Percentiles rank a stretch among this genome's conserved stretches.
These are phyloP conservation scores for Hypoxylon sp. DNA, from an alignment of 2,329 filamentous ascomycete genomes.

Conservation along the genomic window DNA sequence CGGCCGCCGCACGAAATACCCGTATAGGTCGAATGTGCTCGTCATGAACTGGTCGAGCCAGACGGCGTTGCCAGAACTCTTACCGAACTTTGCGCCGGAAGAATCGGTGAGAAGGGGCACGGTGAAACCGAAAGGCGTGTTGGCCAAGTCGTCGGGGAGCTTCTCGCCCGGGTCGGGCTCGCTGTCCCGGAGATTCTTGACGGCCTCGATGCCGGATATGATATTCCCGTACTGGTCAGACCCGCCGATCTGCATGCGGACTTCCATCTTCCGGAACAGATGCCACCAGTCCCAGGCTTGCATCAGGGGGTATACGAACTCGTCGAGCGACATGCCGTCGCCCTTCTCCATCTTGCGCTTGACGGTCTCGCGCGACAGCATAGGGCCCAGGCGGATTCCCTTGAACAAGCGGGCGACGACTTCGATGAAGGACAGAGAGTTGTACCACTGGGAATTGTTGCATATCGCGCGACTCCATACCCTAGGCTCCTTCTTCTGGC, in stretches of 20 bases:
- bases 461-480: conserved; percentile 72
- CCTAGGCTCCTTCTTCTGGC: conserved; percentile 65
- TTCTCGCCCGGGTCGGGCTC: conserved; percentile 56
- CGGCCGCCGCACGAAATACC: conserved; percentile 84
- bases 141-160: conserved; percentile 53
- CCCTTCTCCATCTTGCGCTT: conserved; percentile 84
- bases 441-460: conserved; percentile 89
- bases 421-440: conserved; percentile 74
- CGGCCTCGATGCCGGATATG: conserved; percentile 82
- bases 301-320: conserved; percentile 91
- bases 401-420: conserved; percentile 77
- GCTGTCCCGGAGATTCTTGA: conserved; percentile 74
- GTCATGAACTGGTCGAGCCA: conserved; percentile 90
- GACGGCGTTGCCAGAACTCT: conserved; percentile 90
- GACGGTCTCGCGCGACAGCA: conserved; percentile 89
- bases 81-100: conserved; percentile 90
- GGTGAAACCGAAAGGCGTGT: conserved; percentile 83
- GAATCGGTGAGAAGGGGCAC: conserved; percentile 88
- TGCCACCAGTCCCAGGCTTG: conserved; percentile 98
- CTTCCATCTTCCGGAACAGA: conserved; percentile 69
- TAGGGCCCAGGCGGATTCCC: conserved; percentile 79
- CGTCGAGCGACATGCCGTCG: conserved; percentile 91
- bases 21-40: conserved; percentile 83
- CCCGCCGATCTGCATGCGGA: conserved; percentile 90
- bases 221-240: conserved; percentile 98